Conservation (phyloP, 1,284 basidiomycete genomes). For the Cutaneotrichosporon arboriforme region DNA sequence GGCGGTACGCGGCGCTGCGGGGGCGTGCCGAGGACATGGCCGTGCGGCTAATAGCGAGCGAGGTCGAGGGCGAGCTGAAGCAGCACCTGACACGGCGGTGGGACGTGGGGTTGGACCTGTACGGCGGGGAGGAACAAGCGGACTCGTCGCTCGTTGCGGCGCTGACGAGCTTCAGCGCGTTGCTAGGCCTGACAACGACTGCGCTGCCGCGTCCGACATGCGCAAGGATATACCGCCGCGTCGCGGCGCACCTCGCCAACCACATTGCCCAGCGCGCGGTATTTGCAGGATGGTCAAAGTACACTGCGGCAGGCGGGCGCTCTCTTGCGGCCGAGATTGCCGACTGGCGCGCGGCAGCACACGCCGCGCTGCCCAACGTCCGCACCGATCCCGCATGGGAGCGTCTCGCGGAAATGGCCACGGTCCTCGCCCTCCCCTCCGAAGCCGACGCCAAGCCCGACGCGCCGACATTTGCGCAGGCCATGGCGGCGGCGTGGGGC, state of each 20-base stretch:
- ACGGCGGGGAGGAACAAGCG: slow-evolving; percentile 31
- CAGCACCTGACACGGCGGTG: slow-evolving; percentile 56
- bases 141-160: slow-evolving; percentile 63
- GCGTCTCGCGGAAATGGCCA: slow-evolving; percentile 61
- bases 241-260: slow-evolving; percentile 60
- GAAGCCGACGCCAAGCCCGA: slow-evolving; percentile 61
- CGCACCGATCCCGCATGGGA: slow-evolving; percentile 64
- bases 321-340: slow-evolving; percentile 65
- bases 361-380: slow-evolving; percentile 23
- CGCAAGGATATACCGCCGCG: slow-evolving; percentile 63
- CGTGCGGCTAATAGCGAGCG: slow-evolving; percentile 68
- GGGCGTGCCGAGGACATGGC: slow-evolving; percentile 77
- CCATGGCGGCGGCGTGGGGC: slow-evolving; percentile 66
- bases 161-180: slow-evolving; percentile 65
- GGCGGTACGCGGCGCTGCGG: slow-evolving; percentile 59
- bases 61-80: slow-evolving; percentile 69
- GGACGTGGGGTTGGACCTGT: slow-evolving; percentile 3
- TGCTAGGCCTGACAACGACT: slow-evolving; percentile 60
- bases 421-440: slow-evolving; percentile 56
- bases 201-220: slow-evolving; percentile 57
- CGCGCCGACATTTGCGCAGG: slow-evolving; percentile 68
- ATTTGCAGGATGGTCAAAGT: slow-evolving; percentile 62
- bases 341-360: slow-evolving; percentile 71
- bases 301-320: slow-evolving; percentile 56
- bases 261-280: slow-evolving; percentile 77